Percentiles rank a stretch among this genome's conserved stretches.
Conservation (phyloP, 228 moss, liverwort and hornwort genomes). For the Sphagnum fallax region DNA sequence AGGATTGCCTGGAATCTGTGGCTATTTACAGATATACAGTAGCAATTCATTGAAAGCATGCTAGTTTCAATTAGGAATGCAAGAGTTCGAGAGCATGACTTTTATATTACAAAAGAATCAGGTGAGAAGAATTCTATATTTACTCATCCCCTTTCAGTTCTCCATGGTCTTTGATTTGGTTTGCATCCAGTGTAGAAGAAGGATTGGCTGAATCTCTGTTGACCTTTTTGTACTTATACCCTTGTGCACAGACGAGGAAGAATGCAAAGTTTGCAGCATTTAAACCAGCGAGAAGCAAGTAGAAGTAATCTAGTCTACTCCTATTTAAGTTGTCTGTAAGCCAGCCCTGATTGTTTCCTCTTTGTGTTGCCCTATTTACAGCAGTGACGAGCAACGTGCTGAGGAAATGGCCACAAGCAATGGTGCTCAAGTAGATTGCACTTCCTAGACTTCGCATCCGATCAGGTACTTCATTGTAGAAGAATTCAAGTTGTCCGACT, state of each 20-base stretch:
- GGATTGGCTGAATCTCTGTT: too few species aligned
- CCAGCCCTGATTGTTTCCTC: conserved; percentile 45
- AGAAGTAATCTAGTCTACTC: conserved; percentile 65
- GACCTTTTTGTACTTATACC: conserved; percentile 71
- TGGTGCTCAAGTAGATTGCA: not conserved
- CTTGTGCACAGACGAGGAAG: conserved; percentile 42
- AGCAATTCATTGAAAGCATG: too few species aligned
- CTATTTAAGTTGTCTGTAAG: conserved; percentile 56
- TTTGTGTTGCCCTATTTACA: conserved; percentile 28
- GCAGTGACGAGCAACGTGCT: conserved; percentile 30
- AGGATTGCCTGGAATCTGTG: too few species aligned
- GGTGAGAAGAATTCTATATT: too few species aligned
- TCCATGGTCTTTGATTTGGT: too few species aligned
- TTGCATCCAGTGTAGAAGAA: too few species aligned
- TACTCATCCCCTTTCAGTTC: too few species aligned
- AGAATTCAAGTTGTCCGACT: conserved; percentile 6
- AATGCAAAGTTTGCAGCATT: conserved; percentile 50
- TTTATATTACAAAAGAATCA: too few species aligned
- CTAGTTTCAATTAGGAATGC: too few species aligned
- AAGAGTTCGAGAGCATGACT: too few species aligned
- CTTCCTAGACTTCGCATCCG: conserved; percentile 3
- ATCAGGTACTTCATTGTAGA: conserved; percentile 3
- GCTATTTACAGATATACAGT: too few species aligned
- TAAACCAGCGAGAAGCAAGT: conserved; percentile 48
- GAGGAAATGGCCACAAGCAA: conserved; percentile 9